These are phyloP conservation scores for Amauroascus niger DNA, from an alignment of 2,329 filamentous ascomycete species.

Conservation along the genomic window DNA sequence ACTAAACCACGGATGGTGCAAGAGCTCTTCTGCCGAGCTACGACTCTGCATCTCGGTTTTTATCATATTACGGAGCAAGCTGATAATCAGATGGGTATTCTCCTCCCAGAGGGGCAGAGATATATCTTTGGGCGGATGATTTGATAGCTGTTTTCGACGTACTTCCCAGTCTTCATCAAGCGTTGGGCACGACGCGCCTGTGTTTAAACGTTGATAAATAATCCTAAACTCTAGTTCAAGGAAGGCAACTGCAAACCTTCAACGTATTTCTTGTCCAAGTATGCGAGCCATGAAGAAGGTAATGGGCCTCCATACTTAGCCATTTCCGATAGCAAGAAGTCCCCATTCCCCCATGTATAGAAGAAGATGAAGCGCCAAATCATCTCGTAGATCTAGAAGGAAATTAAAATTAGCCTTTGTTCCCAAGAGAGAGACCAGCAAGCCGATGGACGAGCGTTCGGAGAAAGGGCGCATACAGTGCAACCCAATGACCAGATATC, in stretches of 20 bases:
- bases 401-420: not conserved
- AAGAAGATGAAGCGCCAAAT: constrained; percentile 3
- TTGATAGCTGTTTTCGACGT: not conserved
- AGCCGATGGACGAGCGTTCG: too few species aligned
- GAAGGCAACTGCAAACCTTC: not conserved
- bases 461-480: not conserved
- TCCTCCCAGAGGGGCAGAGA: constrained; percentile 1
- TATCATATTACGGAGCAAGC: constrained; percentile 9
- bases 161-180: constrained; percentile 6
- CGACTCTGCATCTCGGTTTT: constrained; percentile 4
- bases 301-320: constrained; percentile 9
- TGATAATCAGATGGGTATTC: constrained; percentile 3
- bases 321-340: not conserved
- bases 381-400: constrained; percentile 1
- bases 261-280: constrained; percentile 1
- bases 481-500: constrained; percentile 11
- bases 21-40: not conserved
- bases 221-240: not conserved
- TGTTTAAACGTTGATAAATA: not conserved
- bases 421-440: not conserved
- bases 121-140: not conserved
- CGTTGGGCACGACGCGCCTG: constrained; percentile 1
- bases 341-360: not conserved
- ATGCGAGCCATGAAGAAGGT: constrained; percentile 1
- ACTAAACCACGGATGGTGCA: constrained; percentile 7